Evolutionary conservation across 306 rosid species (phyloP), one percentile per base, ranked within the genome.

Genomic region (Comarum palustre): DNA sequence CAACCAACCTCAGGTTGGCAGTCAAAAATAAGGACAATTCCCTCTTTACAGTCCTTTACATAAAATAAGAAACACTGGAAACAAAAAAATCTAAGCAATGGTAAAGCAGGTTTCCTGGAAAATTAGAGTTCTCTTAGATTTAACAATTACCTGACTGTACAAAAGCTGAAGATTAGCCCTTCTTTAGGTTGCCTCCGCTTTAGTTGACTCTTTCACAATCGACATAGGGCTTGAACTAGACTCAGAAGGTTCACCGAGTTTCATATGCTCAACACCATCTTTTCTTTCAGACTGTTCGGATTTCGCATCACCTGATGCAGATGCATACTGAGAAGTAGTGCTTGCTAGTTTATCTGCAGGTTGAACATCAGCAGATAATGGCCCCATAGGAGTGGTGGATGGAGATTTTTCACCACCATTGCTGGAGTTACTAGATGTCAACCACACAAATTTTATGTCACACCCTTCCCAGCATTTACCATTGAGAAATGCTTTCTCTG

Each of bases 61-160:
- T 79, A 79, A 29, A 81, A 75, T 76, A 86, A 68, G 65, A 75
- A 75, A 82, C 66, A 77, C 71, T 72, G 75, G 83, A 84, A 71
- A 77, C 81, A 74, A 72, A 79, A 79, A 78, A 79, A 48, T 79
- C 82, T 78, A 73, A 79, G 75, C 75, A 87, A 80, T 66, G 72
- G 71, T 68, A 74, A 82, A 81, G 80, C 64, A 80, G 59, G 66
- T 64, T 48, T 75, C 88, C 84, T 74, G 81, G 77, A 84, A 85
- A 81, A 79, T 89, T 76, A 77, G 82, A 83, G 76, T 75, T 82
- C 22, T 67, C 73, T 75, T 76, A 55, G 84, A 75, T 84, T 85
- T 77, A 68, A 80, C 84, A 66, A 75, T 91, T 87, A 91, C 92
- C 90, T 89, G 80, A 84, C 95, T 91, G 96, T 91, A 91, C 97